Evolutionary conservation across 331 rosid species (phyloP), one percentile per base, ranked within the genome.

Genomic region (Spiraea crenata): DNA sequence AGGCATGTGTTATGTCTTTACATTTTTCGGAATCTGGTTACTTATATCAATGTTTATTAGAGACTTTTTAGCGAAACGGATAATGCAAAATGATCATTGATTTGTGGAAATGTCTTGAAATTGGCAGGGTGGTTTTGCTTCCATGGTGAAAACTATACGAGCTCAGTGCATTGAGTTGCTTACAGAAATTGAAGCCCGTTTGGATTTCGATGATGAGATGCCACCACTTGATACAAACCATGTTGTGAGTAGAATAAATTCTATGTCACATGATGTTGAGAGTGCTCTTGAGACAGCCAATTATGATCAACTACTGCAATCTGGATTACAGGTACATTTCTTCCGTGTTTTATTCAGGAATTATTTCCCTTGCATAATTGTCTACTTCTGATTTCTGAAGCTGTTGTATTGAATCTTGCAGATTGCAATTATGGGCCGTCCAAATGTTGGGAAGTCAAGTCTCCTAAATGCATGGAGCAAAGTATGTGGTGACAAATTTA

Each of bases 391-490:
- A 65, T 39, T 65, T 42, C 19, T 60, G 37, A 41, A 16, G 57
- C 74, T 80, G 67, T 49, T 67, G 16, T 57, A 52, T 38, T 51
- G 51, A 79, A 63, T 73, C 68, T 74, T 81, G 80, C 95, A 93
- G 97, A 81, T 93, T 77, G 99, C 99, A 68, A 93, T 93, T 72
- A 88, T 93, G 69, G 99, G 97, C 71, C 95, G 97, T 19, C 99
- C 99, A 60, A 93, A 93, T 75, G 96, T 93, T 46, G 99, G 97
- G 80, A 93, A 93, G 82, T 93, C 99, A 16, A 91, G 99, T 85
- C 95, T 93, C 75, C 99, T 93, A 75, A 93, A 93, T 91, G 96
- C 97, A 70, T 93, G 99, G 99, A 87, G 97, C 92, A 91, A 86
- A 89, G 99, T 93, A 87, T 76, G 96, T 79, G 57, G 34, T 54